phyloP scores from a whole-genome alignment of 2,329 filamentous ascomycete species.

The Sporothrix curviconia region DNA sequence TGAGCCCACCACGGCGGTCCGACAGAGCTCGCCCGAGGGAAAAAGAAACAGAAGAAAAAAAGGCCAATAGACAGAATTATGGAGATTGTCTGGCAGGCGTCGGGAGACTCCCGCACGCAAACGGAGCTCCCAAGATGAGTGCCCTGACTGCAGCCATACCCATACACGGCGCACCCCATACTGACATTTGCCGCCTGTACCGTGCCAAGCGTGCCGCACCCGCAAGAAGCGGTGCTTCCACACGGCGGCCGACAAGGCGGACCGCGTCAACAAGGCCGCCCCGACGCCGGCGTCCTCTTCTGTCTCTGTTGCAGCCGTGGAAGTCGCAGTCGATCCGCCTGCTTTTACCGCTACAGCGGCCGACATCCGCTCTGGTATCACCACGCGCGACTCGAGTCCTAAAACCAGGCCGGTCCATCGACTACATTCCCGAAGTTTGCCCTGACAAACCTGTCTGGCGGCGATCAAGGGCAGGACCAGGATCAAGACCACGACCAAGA shows the following conservation, averaged over 20 bases:
- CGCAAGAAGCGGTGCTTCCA: conserved; percentile 10
- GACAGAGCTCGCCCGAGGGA: too few species aligned
- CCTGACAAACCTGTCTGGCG: not conserved
- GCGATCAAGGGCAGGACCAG: not conserved
- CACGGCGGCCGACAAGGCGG: not conserved
- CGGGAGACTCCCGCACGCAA: not conserved
- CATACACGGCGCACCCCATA: not conserved
- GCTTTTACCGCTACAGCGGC: not conserved
- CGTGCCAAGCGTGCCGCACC: not conserved
- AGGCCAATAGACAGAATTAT: not conserved
- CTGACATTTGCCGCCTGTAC: not conserved
- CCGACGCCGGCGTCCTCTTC: too few species aligned
- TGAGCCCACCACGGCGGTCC: too few species aligned
- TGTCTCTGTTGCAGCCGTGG: too few species aligned
- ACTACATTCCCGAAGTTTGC: conserved; percentile 6
- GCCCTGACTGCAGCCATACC: too few species aligned
- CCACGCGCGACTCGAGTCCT: conserved; percentile 2
- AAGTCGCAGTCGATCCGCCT: not conserved
- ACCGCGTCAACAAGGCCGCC: too few species aligned
- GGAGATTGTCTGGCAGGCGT: conserved; percentile 8
- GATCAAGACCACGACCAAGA: not conserved
- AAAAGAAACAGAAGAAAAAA: not conserved
- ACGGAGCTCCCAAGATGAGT: conserved; percentile 6
- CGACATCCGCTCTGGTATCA: not conserved
- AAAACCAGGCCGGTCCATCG: not conserved